Evolutionary conservation across 2,329 filamentous ascomycete species (phyloP).

Genomic region (Cryphonectria parasitica): DNA sequence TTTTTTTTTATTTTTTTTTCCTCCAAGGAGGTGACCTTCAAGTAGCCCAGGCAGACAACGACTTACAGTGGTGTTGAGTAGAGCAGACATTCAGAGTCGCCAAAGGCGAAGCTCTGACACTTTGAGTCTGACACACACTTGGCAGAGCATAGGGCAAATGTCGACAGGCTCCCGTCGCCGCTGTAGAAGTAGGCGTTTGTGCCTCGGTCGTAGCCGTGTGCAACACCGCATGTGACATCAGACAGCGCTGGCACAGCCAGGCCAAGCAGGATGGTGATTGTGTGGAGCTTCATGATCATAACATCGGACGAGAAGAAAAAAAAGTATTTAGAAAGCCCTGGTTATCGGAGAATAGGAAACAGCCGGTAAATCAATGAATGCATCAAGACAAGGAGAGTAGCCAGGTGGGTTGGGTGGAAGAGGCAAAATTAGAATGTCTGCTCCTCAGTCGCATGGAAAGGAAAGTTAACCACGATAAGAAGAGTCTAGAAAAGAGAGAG

Average conservation of each 20-base stretch:
- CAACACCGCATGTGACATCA: constrained; percentile 21
- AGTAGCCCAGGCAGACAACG: background rate
- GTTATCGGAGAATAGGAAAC: background rate
- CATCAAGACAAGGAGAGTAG: background rate
- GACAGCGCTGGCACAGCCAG: constrained; percentile 27
- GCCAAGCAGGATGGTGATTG: background rate
- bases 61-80: constrained; percentile 25
- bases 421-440: background rate
- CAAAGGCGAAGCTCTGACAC: constrained; percentile 27
- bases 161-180: constrained; percentile 25
- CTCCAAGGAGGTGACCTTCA: background rate
- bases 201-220: constrained; percentile 27
- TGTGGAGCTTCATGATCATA: constrained; percentile 10
- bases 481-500: background rate
- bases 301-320: background rate
- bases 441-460: background rate
- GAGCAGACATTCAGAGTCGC: constrained; percentile 18
- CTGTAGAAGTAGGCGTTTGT: constrained; percentile 27
- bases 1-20: background rate
- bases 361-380: background rate
- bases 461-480: background rate
- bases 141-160: constrained; percentile 23
- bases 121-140: constrained; percentile 15
- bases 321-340: background rate
- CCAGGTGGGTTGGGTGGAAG: background rate